Percentiles rank a stretch among this genome's conserved stretches.
Evolutionary conservation across 148 eudicot species (phyloP).

Genomic region (Persicaria maculosa): DNA sequence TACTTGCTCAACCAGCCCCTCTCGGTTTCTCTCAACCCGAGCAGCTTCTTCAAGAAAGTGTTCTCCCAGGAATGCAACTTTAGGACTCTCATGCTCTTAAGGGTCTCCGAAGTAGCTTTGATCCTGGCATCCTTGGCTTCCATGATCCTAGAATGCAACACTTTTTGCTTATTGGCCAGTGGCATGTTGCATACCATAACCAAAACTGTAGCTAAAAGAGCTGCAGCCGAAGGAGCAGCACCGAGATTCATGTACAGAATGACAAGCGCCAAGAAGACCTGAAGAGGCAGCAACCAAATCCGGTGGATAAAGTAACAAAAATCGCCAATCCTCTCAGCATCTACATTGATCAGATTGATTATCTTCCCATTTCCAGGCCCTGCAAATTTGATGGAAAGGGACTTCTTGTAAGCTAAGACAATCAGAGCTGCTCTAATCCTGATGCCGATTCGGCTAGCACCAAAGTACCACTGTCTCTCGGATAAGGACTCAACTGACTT

Average conservation of each 20-base stretch:
- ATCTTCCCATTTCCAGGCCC: constrained; percentile 50
- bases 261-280: constrained; percentile 53
- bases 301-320: constrained; percentile 68
- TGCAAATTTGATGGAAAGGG: constrained; percentile 46
- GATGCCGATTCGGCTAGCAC: constrained; percentile 61
- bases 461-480: constrained; percentile 85
- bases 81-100: constrained; percentile 81
- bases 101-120: constrained; percentile 74
- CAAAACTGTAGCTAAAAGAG: constrained; percentile 50
- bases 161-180: constrained; percentile 58
- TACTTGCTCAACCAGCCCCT: constrained; percentile 59
- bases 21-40: constrained; percentile 53
- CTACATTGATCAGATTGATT: constrained; percentile 55
- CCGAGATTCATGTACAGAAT: constrained; percentile 71
- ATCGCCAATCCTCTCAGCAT: constrained; percentile 78
- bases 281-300: constrained; percentile 78
- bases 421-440: constrained; percentile 53
- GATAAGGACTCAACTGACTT: constrained; percentile 73
- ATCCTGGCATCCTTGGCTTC: constrained; percentile 75
- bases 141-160: constrained; percentile 65
- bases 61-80: constrained; percentile 88
- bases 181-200: constrained; percentile 79
- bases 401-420: constrained; percentile 50
- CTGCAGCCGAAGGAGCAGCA: constrained; percentile 56
- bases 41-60: constrained; percentile 43